Evolutionary conservation across 805 yeast genomes (phyloP).

Genomic region (Candida quercuum): DNA sequence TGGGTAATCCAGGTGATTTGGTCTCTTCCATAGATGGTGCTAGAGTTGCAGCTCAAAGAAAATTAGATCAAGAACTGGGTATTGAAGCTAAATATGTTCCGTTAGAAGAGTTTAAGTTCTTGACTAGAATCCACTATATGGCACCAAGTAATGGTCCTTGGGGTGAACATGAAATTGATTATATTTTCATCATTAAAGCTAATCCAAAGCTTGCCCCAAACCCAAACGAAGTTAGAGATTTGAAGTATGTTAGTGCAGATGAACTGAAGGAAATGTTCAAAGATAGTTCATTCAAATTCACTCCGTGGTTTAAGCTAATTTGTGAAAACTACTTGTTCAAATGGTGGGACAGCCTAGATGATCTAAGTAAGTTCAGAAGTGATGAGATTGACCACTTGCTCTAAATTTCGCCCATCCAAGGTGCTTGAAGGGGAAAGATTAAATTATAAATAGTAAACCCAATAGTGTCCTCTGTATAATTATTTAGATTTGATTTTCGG

Average conservation of each 20-base stretch:
- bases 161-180: constrained; percentile 99
- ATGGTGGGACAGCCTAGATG: constrained; percentile 85
- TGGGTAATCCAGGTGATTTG: constrained; percentile 51
- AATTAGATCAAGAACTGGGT: constrained; percentile 90
- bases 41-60: constrained; percentile 85
- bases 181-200: constrained; percentile 73
- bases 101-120: constrained; percentile 63
- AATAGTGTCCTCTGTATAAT: too few relatives aligned
- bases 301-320: constrained; percentile 98
- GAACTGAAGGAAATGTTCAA: constrained; percentile 74
- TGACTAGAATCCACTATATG: constrained; percentile 93
- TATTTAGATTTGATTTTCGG: too few relatives aligned
- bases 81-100: constrained; percentile 58
- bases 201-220: constrained; percentile 48
- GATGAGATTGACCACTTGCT: constrained; percentile 28
- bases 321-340: constrained; percentile 85
- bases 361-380: constrained; percentile 43
- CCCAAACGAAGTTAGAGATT: constrained; percentile 82
- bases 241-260: constrained; percentile 61
- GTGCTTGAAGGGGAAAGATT: too few relatives aligned
- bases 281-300: constrained; percentile 63
- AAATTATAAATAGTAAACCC: too few relatives aligned
- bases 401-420: constrained; percentile 2
- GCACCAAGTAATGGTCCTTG: constrained; percentile 78
- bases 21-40: constrained; percentile 68